Conservation (phyloP, 208 protist species). For the Wallacemonas sp. region DNA sequence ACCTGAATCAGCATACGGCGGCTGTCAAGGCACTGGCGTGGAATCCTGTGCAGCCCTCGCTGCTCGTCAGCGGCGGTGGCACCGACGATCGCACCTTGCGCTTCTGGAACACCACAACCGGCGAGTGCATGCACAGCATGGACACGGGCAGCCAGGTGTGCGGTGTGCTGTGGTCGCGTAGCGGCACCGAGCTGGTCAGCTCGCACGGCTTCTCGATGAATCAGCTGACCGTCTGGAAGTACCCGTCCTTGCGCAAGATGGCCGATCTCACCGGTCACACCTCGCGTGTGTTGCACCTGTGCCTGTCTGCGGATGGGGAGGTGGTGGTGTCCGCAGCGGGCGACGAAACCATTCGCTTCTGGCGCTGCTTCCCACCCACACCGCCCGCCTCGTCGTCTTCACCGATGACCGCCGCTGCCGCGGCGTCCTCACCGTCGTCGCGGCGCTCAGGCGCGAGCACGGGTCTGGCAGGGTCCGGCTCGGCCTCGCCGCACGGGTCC, state of each 20-base stretch:
- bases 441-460: no score
- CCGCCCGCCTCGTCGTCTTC: background rate
- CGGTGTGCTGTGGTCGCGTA: constrained; percentile 94
- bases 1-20: constrained; percentile 93
- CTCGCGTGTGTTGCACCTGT: constrained; percentile 97
- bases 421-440: no score
- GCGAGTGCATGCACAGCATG: constrained; percentile 92
- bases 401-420: background rate
- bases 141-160: constrained; percentile 98
- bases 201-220: constrained; percentile 98
- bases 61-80: constrained; percentile 98
- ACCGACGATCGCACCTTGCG: constrained; percentile 97
- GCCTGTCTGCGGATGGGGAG: constrained; percentile 96
- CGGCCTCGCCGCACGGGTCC: no score
- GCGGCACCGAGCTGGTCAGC: constrained; percentile 97
- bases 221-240: constrained; percentile 99
- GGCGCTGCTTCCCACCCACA: constrained; percentile 77
- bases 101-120: constrained; percentile 98
- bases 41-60: constrained; percentile 94
- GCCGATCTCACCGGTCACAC: constrained; percentile 98
- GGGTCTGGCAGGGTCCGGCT: background rate
- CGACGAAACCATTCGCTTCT: constrained; percentile 98
- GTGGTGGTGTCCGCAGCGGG: constrained; percentile 97
- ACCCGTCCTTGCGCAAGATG: constrained; percentile 96
- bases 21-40: constrained; percentile 99